Evolutionary conservation across 495 filamentous ascomycete species (phyloP).

Genomic region (Tuber indicum): DNA sequence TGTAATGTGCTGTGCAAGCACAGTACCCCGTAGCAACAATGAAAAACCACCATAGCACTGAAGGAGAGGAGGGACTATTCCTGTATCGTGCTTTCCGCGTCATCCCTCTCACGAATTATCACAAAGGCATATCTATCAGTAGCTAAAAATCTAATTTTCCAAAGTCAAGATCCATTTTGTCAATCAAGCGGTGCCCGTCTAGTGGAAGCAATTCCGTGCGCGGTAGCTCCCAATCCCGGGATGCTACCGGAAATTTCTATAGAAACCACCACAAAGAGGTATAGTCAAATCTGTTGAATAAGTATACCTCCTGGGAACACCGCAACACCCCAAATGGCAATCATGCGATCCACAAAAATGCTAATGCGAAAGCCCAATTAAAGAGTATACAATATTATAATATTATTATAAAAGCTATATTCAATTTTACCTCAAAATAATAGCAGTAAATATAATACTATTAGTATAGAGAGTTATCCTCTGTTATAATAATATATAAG

Average conservation of each 20-base stretch:
- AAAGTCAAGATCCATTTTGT: neutral
- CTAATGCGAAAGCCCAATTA: too few species aligned
- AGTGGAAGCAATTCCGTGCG: neutral
- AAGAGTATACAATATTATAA: too few species aligned
- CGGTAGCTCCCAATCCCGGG: neutral
- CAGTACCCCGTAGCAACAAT: neutral
- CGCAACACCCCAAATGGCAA: too few species aligned
- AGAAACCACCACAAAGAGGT: neutral
- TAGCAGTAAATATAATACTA: too few species aligned
- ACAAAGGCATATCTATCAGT: neutral
- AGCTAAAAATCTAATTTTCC: neutral
- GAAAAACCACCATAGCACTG: neutral
- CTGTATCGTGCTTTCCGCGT: neutral
- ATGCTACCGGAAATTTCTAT: neutral
- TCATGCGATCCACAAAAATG: too few species aligned
- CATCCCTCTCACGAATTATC: neutral
- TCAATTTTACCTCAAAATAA: too few species aligned
- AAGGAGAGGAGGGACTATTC: neutral
- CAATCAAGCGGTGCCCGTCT: neutral
- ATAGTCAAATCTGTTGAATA: too few species aligned
- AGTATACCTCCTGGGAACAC: too few species aligned
- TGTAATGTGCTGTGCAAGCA: neutral
- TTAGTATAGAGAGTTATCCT: too few species aligned
- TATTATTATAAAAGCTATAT: too few species aligned
- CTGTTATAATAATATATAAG: too few species aligned